Conservation (phyloP, 208 protist genomes). For the Crithidia bombi region DNA sequence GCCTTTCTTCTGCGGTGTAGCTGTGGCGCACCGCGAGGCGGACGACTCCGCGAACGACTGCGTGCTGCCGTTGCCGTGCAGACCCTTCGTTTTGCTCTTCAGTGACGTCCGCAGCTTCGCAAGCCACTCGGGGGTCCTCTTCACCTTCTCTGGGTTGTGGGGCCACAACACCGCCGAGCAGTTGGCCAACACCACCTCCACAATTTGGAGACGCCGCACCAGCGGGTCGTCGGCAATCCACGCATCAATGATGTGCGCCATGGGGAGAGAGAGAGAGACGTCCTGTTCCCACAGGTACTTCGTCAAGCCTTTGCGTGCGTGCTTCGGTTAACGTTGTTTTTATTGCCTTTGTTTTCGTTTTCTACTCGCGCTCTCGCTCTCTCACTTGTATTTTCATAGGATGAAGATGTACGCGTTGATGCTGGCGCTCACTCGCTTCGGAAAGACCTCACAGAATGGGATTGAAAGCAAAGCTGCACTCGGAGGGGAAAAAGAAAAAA, state of each 20-base stretch:
- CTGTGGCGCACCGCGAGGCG: slow-evolving; percentile 7
- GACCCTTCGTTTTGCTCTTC: slow-evolving; percentile 17
- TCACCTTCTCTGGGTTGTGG: slow-evolving; percentile 36
- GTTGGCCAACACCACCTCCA: slow-evolving; percentile 57
- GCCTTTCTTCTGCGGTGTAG: slow-evolving; percentile 37
- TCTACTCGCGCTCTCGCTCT: too few relatives aligned
- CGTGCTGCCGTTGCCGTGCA: not conserved
- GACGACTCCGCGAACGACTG: not conserved
- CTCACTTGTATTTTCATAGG: too few relatives aligned
- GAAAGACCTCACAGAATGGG: too few relatives aligned
- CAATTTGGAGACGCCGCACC: slow-evolving; percentile 52
- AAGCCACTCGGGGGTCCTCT: slow-evolving; percentile 36
- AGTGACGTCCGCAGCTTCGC: slow-evolving; percentile 40
- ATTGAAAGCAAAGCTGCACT: too few relatives aligned
- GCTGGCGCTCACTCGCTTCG: too few relatives aligned
- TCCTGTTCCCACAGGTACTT: too few relatives aligned
- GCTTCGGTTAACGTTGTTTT: too few relatives aligned
- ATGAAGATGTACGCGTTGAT: too few relatives aligned
- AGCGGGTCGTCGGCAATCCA: slow-evolving; percentile 66
- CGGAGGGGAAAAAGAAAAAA: too few relatives aligned
- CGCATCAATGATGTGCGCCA: slow-evolving; percentile 34
- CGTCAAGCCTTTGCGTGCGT: too few relatives aligned
- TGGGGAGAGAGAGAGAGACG: slow-evolving; percentile 8
- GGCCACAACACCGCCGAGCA: slow-evolving; percentile 63
- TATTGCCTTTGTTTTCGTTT: not conserved